phyloP scores from a whole-genome alignment of 1,284 basidiomycete genomes.

The Stereum hirsutum region DNA sequence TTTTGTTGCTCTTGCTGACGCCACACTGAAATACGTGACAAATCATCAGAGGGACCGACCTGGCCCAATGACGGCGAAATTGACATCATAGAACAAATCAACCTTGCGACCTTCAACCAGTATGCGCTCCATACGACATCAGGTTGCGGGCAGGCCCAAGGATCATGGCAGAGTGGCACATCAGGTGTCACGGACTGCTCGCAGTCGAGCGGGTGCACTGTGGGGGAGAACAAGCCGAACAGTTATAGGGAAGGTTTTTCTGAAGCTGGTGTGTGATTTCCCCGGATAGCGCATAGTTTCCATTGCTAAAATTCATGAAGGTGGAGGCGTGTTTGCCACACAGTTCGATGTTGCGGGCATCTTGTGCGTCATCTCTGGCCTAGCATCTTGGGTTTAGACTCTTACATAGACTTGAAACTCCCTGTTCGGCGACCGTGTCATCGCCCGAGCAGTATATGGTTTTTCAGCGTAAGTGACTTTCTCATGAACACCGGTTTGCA shows the following conservation, averaged over 20 bases:
- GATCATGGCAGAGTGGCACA: constrained; percentile 19
- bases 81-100: constrained; percentile 36
- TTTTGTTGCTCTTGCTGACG: too few relatives aligned
- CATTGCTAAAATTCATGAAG: too few relatives aligned
- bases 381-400: too few relatives aligned
- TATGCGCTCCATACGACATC: constrained; percentile 48
- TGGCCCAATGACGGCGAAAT: constrained; percentile 43
- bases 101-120: constrained; percentile 33
- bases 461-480: constrained; percentile 50
- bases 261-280: too few relatives aligned
- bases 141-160: constrained; percentile 22
- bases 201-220: constrained; percentile 49
- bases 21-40: too few relatives aligned
- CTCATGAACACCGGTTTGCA: not conserved
- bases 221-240: constrained; percentile 45
- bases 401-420: too few relatives aligned
- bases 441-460: constrained; percentile 57
- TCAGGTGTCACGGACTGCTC: constrained; percentile 35
- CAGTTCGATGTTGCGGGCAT: constrained; percentile 57
- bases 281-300: too few relatives aligned
- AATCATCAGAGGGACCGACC: too few relatives aligned
- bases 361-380: constrained; percentile 50
- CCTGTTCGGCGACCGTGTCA: too few relatives aligned
- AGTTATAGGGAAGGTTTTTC: constrained; percentile 56
- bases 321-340: constrained; percentile 68